Base-by-base conservation (phyloP, 2,329 filamentous ascomycete genomes). In the Colletotrichum navitas region DNA sequence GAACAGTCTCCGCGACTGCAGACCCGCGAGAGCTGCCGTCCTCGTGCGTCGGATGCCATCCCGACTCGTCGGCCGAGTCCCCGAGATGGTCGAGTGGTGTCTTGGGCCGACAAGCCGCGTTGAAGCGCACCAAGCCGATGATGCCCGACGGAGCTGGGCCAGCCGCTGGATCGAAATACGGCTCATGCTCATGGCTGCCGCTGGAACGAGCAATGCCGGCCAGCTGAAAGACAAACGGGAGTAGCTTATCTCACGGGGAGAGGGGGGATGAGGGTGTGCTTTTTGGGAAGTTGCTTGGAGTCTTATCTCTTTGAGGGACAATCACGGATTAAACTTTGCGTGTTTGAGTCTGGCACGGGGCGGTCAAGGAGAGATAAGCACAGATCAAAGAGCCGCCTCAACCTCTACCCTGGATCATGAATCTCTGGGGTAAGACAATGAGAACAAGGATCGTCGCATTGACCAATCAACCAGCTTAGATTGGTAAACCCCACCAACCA, bases 391-490 rank as follows among this genome's bases (percentile, higher is more conserved):
- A 43, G 49, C 49, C 24, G 61, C 24, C 36, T 63, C 49, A 32
- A 43, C 61, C 14, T 32, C 36, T n/a, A n/a, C 34, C 21, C 32
- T 71, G 51, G 32, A 63, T 63, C 61, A 45, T 41, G 34, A 63
- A 36, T 47, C 43, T 71, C 68, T 64, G 68, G 68, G 68, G 65
- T 71, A 71, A 68, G 68, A 71, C 68, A 71, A 29, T 45, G 16
- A 14, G 55, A 63, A 63, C 67, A 62, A 36, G 58, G 43, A 59
- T 14, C 52, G 10, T 36, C 3, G 41, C 18, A 68, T 54, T 63
- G 65, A 26, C 68, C 68, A 71, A 71, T 71, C 68, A 68, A n/a
- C 24, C 8, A 11, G 51, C 52, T 24, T 26, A 60, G 29, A 68
- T 68, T 71, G 61, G 45, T 49, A 51, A 71, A 63, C 68, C 54